Base-by-base conservation (phyloP, 768 basidiomycete genomes). In the Trametes villosa region DNA sequence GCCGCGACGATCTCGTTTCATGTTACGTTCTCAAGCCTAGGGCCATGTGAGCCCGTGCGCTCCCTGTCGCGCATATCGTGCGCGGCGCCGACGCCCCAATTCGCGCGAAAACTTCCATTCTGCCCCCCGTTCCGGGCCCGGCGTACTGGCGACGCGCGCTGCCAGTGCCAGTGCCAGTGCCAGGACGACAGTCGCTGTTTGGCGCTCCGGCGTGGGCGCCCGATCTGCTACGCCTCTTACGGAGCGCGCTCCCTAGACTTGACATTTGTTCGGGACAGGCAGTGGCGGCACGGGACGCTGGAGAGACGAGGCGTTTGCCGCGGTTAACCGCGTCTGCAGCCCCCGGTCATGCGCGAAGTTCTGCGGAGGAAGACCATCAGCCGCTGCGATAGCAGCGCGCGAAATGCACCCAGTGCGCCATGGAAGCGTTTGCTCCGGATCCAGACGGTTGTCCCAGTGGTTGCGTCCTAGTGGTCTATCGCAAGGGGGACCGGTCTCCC, bases 21-120 rank as follows among this genome's bases (percentile, higher is more conserved):
- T 12, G 26, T 53, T 24, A 36, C 42, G 34, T 33, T 44, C 38
- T 30, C 30, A 41, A 44, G 30, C 29, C 13, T n/a, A n/a, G n/a
- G 36, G 44, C 59, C 53, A 34, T 55, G 53, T 42, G 53, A 49
- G 33, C 50, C 33, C 50, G 27, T 9, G 57, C 42, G 20, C 31
- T n/a, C 11, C 13, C 26, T 55, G 57, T 51, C 41, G 47, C 20
- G 22, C 18, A 33, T 57, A 38, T 33, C 38, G 38, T n/a, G 9
- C 45, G 33, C 29, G 40, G 50, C 53, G 41, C 60, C 38, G 59
- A 40, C 46, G 47, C 55, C 45, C n/a, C 38, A 33, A 24, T 20
- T 44, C 34, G 33, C 52, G n/a, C 26, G 38, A 54, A 61, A 61
- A 50, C 53, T 61, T 61, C 53, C 60, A 50, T 61, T 26, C 48